Evolutionary conservation across 1,284 basidiomycete species (phyloP).

Genomic region (Microbotryum silenes-acaulis): DNA sequence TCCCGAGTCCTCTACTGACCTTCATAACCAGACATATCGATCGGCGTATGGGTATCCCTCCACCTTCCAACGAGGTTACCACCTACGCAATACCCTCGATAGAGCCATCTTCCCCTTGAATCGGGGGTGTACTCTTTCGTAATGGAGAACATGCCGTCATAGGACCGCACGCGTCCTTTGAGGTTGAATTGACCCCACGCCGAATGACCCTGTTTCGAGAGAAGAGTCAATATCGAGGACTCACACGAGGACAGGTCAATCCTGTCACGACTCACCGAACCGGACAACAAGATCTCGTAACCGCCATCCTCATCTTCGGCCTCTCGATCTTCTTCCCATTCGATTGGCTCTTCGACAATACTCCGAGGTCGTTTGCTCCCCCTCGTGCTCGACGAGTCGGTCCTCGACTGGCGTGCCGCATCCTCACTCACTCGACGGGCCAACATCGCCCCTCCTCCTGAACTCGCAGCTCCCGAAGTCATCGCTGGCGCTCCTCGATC

Average conservation of each 20-base stretch:
- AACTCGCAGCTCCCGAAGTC: background rate
- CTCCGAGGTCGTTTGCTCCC: slow-evolving; percentile 12
- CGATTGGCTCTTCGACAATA: slow-evolving; percentile 7
- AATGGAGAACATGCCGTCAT: slow-evolving; percentile 32
- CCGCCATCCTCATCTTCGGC: slow-evolving; percentile 22
- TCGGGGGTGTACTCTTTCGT: slow-evolving; percentile 34
- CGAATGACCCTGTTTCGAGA: slow-evolving; percentile 26
- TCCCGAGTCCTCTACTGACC: too few species aligned
- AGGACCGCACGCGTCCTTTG: slow-evolving; percentile 29
- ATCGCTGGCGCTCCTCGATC: background rate
- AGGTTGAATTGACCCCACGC: slow-evolving; percentile 35
- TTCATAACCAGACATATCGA: background rate
- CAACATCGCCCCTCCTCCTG: slow-evolving; percentile 1
- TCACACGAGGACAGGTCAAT: background rate
- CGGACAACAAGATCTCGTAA: slow-evolving; percentile 33
- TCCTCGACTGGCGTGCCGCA: background rate
- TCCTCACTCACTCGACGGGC: background rate
- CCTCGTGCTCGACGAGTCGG: slow-evolving; percentile 1
- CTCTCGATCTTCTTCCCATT: slow-evolving; percentile 15
- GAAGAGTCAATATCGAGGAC: background rate
- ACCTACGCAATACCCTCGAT: slow-evolving; percentile 24
- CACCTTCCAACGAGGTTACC: slow-evolving; percentile 31
- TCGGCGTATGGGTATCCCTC: slow-evolving; percentile 31
- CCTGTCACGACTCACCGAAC: slow-evolving; percentile 15
- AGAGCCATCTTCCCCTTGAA: slow-evolving; percentile 29